These are phyloP conservation scores for Lodderomyces oxycetoniae DNA, from an alignment of 1,139 yeast species.

Conservation along the genomic window DNA sequence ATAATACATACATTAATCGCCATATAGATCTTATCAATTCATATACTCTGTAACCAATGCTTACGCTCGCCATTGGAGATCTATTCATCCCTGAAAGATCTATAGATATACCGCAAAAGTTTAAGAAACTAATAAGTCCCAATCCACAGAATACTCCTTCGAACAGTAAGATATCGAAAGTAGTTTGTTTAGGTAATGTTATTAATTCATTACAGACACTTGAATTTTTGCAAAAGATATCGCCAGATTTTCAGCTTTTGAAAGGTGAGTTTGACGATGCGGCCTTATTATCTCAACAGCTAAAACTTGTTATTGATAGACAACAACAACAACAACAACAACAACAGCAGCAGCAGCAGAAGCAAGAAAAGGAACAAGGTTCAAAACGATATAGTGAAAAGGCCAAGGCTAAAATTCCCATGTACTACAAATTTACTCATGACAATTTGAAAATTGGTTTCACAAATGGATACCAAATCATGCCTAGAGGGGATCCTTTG, in stretches of 20 bases:
- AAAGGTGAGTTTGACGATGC: slow-evolving; percentile 67
- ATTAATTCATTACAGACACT: slow-evolving; percentile 64
- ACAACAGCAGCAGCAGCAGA: background rate
- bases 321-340: slow-evolving; percentile 2
- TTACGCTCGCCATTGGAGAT: slow-evolving; percentile 87
- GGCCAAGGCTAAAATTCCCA: slow-evolving; percentile 39
- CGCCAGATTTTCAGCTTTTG: slow-evolving; percentile 71
- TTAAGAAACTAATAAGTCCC: slow-evolving; percentile 65
- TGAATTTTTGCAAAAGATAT: slow-evolving; percentile 58
- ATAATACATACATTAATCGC: too few relatives aligned
- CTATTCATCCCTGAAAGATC: slow-evolving; percentile 86
- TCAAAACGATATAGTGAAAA: background rate
- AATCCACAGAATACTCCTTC: slow-evolving; percentile 34
- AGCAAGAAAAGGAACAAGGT: background rate
- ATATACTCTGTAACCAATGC: slow-evolving; percentile 57
- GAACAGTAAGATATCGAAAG: slow-evolving; percentile 74
- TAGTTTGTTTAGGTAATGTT: slow-evolving; percentile 79
- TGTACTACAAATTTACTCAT: slow-evolving; percentile 58
- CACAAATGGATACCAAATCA: slow-evolving; percentile 76
- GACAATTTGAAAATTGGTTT: slow-evolving; percentile 79
- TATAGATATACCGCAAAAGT: slow-evolving; percentile 53
- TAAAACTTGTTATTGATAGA: slow-evolving; percentile 29
- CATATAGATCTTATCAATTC: background rate
- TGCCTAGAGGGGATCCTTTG: slow-evolving; percentile 85
- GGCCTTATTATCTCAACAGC: slow-evolving; percentile 30